These are phyloP conservation scores for Penicillium sp. DNA, from an alignment of 2,329 filamentous ascomycete genomes.

Conservation along the genomic window DNA sequence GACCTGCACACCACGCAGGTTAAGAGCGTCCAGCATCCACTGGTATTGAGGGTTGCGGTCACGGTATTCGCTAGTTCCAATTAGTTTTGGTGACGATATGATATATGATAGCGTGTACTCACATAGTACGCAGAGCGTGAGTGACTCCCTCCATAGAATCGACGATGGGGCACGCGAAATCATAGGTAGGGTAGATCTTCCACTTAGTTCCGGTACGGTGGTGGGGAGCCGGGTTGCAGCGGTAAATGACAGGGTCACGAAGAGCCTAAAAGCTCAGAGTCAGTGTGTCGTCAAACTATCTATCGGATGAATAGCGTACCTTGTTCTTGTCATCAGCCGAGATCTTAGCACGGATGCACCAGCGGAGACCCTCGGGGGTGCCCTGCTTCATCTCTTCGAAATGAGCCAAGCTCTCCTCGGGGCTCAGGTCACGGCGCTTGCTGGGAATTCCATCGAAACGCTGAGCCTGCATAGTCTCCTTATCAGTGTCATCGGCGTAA, in stretches of 20 bases:
- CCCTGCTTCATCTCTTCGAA: conserved; percentile 95
- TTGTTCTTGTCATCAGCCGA: conserved; percentile 92
- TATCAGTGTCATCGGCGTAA: conserved; percentile 92
- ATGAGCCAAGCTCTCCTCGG: conserved; percentile 82
- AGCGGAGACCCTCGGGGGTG: conserved; percentile 74
- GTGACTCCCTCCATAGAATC: conserved; percentile 67
- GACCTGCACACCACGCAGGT: conserved; percentile 51
- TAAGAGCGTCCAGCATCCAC: conserved; percentile 55
- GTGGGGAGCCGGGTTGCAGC: conserved; percentile 74
- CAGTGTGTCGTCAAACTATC: neutral
- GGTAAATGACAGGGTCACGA: conserved; percentile 96
- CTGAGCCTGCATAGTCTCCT: conserved; percentile 84
- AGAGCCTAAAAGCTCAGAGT: conserved; percentile 62
- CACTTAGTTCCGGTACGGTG: conserved; percentile 67
- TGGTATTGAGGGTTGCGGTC: conserved; percentile 58
- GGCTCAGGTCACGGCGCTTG: conserved; percentile 73
- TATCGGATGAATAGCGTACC: conserved; percentile 12
- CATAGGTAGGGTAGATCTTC: conserved; percentile 71
- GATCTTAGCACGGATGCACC: conserved; percentile 95
- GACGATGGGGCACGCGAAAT: conserved; percentile 67
- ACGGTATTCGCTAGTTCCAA: conserved; percentile 50
- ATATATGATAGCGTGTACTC: neutral
- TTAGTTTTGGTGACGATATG: neutral
- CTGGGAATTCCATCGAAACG: conserved; percentile 83
- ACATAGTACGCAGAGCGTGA: conserved; percentile 66